phyloP scores from a whole-genome alignment of 129 eudicot species.

The Flaveria trinervia region DNA sequence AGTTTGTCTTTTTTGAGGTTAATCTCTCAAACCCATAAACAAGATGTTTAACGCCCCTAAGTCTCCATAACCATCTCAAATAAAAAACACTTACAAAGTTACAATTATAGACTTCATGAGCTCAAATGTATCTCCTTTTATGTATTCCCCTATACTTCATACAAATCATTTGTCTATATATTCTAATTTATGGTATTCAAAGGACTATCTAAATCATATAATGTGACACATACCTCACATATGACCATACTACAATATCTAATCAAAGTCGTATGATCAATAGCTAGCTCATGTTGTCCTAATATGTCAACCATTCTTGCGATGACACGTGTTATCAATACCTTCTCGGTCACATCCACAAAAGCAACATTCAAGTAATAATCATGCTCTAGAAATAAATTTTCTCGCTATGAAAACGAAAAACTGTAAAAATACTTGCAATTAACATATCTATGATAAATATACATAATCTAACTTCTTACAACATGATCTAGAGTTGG shows the following conservation, averaged over 20 bases:
- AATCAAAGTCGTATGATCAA: not conserved
- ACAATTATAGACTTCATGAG: not conserved
- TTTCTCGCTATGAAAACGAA: not conserved
- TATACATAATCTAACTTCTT: too few relatives aligned
- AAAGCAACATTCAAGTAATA: not conserved
- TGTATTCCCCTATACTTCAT: not conserved
- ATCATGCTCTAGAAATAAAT: not conserved
- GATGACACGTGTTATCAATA: constrained; percentile 18
- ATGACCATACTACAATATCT: constrained; percentile 9
- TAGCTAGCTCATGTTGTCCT: constrained; percentile 17
- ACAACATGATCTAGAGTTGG: too few relatives aligned
- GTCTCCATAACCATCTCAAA: not conserved
- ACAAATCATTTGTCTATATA: not conserved
- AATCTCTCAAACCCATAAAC: too few relatives aligned
- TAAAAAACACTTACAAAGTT: not conserved
- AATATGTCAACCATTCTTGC: not conserved
- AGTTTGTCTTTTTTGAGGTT: too few relatives aligned
- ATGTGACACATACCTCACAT: constrained; percentile 18
- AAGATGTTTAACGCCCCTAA: not conserved
- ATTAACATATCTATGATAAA: too few relatives aligned
- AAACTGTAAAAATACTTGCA: too few relatives aligned
- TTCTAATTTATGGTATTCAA: not conserved
- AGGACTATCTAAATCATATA: not conserved
- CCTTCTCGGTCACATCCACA: not conserved
- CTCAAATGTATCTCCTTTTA: not conserved